Evolutionary conservation across 306 rosid species (phyloP).

Genomic region (Prunus campanulata): DNA sequence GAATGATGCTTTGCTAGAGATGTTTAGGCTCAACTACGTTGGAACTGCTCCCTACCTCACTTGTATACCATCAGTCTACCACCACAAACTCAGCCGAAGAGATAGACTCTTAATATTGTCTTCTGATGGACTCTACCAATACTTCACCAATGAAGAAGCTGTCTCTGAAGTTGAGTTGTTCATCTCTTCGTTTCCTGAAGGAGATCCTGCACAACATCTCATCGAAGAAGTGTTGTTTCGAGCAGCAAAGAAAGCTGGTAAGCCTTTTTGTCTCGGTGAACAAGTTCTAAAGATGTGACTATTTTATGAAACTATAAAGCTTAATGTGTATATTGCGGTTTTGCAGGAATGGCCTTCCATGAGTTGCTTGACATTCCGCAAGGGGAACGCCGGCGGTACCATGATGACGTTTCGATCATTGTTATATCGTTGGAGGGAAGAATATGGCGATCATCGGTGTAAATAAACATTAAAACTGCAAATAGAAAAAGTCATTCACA

Average conservation of each 20-base stretch:
- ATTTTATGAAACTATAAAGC: background rate
- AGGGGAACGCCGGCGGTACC: constrained; percentile 80
- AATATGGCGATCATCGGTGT: constrained; percentile 67
- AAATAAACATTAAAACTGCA: constrained; percentile 19
- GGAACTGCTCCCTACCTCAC: constrained; percentile 71
- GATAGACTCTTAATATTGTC: constrained; percentile 74
- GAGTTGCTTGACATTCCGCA: constrained; percentile 81
- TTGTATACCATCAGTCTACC: constrained; percentile 62
- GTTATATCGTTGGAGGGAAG: constrained; percentile 72
- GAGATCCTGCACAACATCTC: constrained; percentile 86
- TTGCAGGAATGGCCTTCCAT: constrained; percentile 67
- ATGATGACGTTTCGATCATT: constrained; percentile 74
- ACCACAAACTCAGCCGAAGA: constrained; percentile 51
- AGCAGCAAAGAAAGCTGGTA: constrained; percentile 82
- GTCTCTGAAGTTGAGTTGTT: constrained; percentile 61
- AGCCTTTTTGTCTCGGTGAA: background rate
- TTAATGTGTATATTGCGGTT: constrained; percentile 20
- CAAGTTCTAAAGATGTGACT: background rate
- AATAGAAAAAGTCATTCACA: constrained; percentile 7
- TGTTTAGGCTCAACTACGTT: constrained; percentile 64
- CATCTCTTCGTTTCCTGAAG: constrained; percentile 66
- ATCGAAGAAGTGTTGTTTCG: constrained; percentile 57
- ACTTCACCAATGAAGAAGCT: constrained; percentile 79
- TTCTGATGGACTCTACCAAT: constrained; percentile 89
- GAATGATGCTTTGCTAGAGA: constrained; percentile 71